phyloP scores from a whole-genome alignment of 1,284 basidiomycete genomes.

The Ganoderma lingzhi region DNA sequence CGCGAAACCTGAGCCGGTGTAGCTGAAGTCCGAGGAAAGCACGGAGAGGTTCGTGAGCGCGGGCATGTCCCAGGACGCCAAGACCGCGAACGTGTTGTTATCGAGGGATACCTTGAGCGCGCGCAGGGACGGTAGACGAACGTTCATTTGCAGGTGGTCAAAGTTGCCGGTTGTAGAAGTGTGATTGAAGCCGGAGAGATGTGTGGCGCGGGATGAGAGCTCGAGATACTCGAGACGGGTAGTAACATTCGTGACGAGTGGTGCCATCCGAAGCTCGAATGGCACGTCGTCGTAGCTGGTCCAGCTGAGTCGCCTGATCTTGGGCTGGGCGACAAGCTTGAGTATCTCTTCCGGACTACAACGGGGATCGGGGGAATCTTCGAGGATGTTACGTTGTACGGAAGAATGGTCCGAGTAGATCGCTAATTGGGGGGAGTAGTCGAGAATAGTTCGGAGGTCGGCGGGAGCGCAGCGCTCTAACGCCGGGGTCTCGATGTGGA shows the following conservation, averaged over 20 bases:
- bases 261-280: conserved; percentile 64
- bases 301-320: conserved; percentile 68
- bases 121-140: conserved; percentile 60
- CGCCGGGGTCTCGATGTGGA: conserved; percentile 75
- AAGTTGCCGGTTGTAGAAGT: conserved; percentile 35
- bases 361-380: conserved; percentile 52
- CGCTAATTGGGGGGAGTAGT: conserved; percentile 63
- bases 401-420: conserved; percentile 70
- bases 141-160: conserved; percentile 39
- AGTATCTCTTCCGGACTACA: conserved; percentile 63
- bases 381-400: conserved; percentile 60
- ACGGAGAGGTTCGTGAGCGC: conserved; percentile 67
- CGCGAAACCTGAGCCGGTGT: conserved; percentile 67
- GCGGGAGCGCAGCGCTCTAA: conserved; percentile 71
- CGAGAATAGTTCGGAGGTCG: conserved; percentile 71
- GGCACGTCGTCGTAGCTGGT: conserved; percentile 74
- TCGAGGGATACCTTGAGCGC: conserved; percentile 75
- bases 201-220: conserved; percentile 54
- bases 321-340: conserved; percentile 61
- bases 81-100: conserved; percentile 70
- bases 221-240: conserved; percentile 64
- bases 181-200: conserved; percentile 38
- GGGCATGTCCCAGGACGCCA: conserved; percentile 69
- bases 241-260: conserved; percentile 58
- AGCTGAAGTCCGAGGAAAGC: conserved; percentile 72